Conservation (phyloP, 108 stramenopile species). For the Nitzschia sp. region DNA sequence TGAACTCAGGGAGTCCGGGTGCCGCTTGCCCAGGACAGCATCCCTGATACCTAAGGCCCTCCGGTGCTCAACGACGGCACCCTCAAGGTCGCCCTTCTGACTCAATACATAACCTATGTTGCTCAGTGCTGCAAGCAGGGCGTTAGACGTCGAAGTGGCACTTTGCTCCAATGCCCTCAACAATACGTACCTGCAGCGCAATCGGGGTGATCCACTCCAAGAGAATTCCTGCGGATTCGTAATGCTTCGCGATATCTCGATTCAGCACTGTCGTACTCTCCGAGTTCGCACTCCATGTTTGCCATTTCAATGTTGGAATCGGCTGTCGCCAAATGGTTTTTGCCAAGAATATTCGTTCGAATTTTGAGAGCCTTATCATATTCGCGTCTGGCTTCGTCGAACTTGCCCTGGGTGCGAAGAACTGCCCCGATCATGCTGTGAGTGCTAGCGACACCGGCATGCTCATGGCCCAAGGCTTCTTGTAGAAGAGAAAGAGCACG, state of each 20-base stretch:
- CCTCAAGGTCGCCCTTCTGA: too few relatives aligned
- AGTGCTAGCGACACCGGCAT: constrained; percentile 12
- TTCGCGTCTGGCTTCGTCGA: constrained; percentile 15
- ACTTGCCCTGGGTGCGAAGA: constrained; percentile 26
- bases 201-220: constrained; percentile 31
- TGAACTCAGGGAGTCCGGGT: too few relatives aligned
- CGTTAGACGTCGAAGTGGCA: constrained; percentile 39
- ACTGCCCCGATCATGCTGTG: constrained; percentile 22
- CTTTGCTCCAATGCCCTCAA: constrained; percentile 11
- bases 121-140: constrained; percentile 31
- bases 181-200: constrained; percentile 19
- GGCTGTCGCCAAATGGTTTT: constrained; percentile 34
- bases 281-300: neutral
- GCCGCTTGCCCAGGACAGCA: constrained; percentile 28
- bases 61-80: constrained; percentile 36
- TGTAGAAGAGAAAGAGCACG: constrained; percentile 36
- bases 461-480: constrained; percentile 25
- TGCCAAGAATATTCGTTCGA: constrained; percentile 25
- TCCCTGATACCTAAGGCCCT: constrained; percentile 40
- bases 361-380: constrained; percentile 40
- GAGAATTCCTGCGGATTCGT: constrained; percentile 18
- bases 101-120: neutral
- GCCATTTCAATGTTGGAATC: constrained; percentile 30
- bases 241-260: constrained; percentile 26
- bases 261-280: constrained; percentile 23